These are phyloP conservation scores for Xylaria sp. DNA, from an alignment of 2,329 filamentous ascomycete genomes.

Conservation along the genomic window DNA sequence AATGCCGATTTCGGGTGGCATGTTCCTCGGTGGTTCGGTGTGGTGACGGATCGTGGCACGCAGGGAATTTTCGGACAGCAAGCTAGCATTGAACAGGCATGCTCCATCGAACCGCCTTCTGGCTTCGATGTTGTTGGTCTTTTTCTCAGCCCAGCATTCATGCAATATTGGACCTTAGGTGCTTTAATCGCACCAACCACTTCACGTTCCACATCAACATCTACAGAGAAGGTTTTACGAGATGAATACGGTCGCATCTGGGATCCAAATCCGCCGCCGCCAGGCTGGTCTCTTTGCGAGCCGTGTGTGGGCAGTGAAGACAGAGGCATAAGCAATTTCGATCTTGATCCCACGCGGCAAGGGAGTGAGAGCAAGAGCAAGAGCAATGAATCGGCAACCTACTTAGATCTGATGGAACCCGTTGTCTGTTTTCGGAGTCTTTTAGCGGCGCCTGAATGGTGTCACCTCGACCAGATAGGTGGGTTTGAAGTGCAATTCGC, in stretches of 20 bases:
- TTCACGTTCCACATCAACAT: background rate
- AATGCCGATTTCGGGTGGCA: conserved; percentile 9
- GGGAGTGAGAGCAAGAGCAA: background rate
- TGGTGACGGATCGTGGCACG: conserved; percentile 9
- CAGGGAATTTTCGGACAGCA: conserved; percentile 20
- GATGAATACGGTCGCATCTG: conserved; percentile 22
- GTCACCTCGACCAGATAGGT: conserved; percentile 11
- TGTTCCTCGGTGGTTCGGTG: conserved; percentile 17
- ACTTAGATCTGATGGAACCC: conserved; percentile 12
- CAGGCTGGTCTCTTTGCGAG: conserved; percentile 8
- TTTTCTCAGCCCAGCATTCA: conserved; percentile 21
- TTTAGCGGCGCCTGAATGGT: conserved; percentile 16
- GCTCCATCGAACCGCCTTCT: conserved; percentile 3
- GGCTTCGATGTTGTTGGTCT: conserved; percentile 13
- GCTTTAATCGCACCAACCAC: conserved; percentile 9
- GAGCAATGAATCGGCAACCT: conserved; percentile 14
- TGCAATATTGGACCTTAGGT: conserved; percentile 19
- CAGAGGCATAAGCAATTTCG: background rate
- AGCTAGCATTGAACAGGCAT: conserved; percentile 4
- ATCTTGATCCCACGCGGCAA: background rate
- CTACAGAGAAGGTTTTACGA: background rate
- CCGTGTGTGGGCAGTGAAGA: conserved; percentile 14
- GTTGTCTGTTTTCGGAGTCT: conserved; percentile 23
- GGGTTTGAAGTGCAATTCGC: conserved; percentile 21
- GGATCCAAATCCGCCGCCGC: conserved; percentile 5